Conservation (phyloP, 352 stramenopile species). For the Blastocystis sp. region DNA sequence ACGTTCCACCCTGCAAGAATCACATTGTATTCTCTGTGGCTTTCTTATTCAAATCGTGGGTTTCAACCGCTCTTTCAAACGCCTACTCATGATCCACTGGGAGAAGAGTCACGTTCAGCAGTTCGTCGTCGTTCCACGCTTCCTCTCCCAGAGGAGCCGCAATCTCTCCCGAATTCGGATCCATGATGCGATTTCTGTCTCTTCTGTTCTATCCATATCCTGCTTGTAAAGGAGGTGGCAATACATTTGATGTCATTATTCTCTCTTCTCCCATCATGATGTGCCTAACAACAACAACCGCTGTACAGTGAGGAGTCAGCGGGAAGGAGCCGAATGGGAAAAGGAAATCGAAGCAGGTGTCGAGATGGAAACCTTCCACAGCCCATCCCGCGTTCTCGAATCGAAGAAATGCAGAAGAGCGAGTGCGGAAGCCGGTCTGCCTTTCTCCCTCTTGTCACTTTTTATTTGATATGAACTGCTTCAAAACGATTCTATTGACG, state of each 20-base stretch:
- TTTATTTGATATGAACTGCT: not conserved
- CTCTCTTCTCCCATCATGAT: too few relatives aligned
- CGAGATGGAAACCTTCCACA: too few relatives aligned
- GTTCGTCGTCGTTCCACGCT: constrained; percentile 41
- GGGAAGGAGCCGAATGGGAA: too few relatives aligned
- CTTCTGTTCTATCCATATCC: too few relatives aligned
- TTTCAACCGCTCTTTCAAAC: constrained; percentile 38
- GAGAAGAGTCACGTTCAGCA: constrained; percentile 25
- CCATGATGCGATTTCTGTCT: not conserved
- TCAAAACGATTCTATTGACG: constrained; percentile 5
- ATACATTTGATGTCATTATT: too few relatives aligned
- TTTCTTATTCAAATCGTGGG: constrained; percentile 14
- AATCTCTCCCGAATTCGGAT: constrained; percentile 6
- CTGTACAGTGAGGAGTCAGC: too few relatives aligned
- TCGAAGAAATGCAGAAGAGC: not conserved
- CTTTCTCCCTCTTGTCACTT: not conserved
- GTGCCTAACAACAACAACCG: too few relatives aligned
- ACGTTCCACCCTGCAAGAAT: not conserved
- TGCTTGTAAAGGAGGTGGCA: too few relatives aligned
- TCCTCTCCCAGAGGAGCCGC: constrained; percentile 49
- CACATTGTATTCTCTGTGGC: not conserved
- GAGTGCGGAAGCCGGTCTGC: not conserved
- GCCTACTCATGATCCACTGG: not conserved
- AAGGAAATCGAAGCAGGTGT: too few relatives aligned
- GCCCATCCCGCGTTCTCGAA: not conserved